phyloP scores from a whole-genome alignment of 306 rosid species.

The Cucurbita moschata region DNA sequence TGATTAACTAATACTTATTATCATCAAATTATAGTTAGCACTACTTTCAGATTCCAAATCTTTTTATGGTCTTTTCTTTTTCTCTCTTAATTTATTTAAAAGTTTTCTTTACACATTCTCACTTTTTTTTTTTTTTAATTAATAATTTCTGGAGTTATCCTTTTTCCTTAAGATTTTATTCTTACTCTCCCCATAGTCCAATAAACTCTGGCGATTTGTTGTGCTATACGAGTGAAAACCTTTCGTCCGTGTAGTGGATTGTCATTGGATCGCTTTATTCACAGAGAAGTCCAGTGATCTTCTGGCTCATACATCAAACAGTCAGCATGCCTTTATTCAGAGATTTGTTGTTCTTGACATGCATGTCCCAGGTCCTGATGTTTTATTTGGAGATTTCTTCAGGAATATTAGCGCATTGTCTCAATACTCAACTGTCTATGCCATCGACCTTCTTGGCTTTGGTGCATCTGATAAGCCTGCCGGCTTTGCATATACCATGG shows the following conservation, averaged over 20 bases:
- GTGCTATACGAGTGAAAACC: background rate
- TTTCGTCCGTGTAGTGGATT: background rate
- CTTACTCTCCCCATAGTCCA: background rate
- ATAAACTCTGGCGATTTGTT: background rate
- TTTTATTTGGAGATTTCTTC: conserved; percentile 8
- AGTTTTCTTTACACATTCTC: no score
- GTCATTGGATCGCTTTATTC: background rate
- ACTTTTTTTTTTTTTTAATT: no score
- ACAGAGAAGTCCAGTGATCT: background rate
- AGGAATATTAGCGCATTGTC: conserved; percentile 62
- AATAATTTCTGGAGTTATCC: no score
- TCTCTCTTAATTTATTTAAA: no score
- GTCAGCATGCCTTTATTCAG: background rate
- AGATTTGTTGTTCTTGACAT: background rate
- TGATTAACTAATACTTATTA: background rate
- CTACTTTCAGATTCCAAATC: background rate
- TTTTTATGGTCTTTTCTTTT: no score
- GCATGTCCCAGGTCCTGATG: background rate
- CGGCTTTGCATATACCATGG: conserved; percentile 72
- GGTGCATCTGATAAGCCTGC: conserved; percentile 86
- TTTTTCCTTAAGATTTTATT: no score
- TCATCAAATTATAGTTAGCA: background rate
- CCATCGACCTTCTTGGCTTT: conserved; percentile 88
- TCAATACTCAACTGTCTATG: conserved; percentile 56
- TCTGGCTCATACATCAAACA: background rate